These are phyloP conservation scores for Peronospora tabacina DNA, from an alignment of 352 stramenopile species.

Conservation along the genomic window DNA sequence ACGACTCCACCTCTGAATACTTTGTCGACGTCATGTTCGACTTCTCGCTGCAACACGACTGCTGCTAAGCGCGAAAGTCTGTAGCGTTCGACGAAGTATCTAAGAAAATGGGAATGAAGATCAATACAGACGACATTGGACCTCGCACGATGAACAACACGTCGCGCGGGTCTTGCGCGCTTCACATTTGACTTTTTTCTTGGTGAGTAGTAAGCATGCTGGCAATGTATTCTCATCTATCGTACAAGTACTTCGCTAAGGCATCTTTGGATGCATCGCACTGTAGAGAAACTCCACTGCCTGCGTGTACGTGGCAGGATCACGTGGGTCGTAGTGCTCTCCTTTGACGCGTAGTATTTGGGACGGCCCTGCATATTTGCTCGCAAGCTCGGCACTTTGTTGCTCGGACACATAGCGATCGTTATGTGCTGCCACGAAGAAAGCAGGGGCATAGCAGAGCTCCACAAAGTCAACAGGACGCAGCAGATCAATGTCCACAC, in stretches of 20 bases:
- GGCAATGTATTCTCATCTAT: conserved; percentile 6
- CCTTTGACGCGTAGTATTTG: conserved; percentile 49
- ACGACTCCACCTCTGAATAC: conserved; percentile 38
- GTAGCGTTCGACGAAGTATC: conserved; percentile 7
- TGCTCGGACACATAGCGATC: conserved; percentile 62
- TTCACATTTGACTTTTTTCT: conserved; percentile 3
- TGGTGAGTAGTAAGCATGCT: neutral
- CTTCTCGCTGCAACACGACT: conserved; percentile 27
- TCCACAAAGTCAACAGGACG: conserved; percentile 63
- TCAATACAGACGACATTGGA: conserved; percentile 1
- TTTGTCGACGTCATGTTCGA: conserved; percentile 72
- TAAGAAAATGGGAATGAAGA: neutral
- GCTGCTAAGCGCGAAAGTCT: conserved; percentile 8
- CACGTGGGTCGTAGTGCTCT: conserved; percentile 54
- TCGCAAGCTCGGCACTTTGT: conserved; percentile 59
- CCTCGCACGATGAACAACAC: conserved; percentile 8
- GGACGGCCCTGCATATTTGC: conserved; percentile 49
- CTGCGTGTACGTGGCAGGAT: conserved; percentile 37
- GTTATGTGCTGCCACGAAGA: conserved; percentile 54
- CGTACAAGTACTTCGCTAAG: conserved; percentile 12
- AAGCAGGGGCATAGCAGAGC: conserved; percentile 59
- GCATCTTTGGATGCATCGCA: conserved; percentile 34
- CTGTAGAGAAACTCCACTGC: conserved; percentile 61
- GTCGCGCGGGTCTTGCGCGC: conserved; percentile 5
- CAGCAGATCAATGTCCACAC: conserved; percentile 61